Percentiles rank a stretch among this genome's conserved stretches.
These are phyloP conservation scores for Spergularia marina DNA, from an alignment of 148 eudicot genomes.

Conservation along the genomic window DNA sequence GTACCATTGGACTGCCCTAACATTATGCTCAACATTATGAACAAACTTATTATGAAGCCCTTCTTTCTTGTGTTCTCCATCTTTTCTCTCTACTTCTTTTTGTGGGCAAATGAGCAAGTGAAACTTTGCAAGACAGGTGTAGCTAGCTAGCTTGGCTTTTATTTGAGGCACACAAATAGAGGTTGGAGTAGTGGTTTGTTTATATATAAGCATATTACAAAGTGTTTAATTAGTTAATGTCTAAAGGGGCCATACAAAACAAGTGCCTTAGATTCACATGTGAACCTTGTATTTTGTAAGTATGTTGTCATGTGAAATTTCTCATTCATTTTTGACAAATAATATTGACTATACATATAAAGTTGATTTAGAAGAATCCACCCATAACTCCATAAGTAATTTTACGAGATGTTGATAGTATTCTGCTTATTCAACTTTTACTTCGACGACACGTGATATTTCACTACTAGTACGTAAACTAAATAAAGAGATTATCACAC, in stretches of 20 bases:
- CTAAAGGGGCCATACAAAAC: neutral
- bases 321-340: too few relatives aligned
- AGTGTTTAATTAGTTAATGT: neutral
- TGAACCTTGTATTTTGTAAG: neutral
- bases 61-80: neutral
- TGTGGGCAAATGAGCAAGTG: neutral
- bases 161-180: neutral
- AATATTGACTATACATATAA: too few relatives aligned
- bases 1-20: slow-evolving; percentile 18
- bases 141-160: neutral
- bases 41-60: neutral
- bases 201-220: neutral
- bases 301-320: neutral
- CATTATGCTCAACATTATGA: slow-evolving; percentile 11
- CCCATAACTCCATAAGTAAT: too few relatives aligned
- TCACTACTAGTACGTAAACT: too few relatives aligned
- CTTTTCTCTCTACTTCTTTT: neutral
- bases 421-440: too few relatives aligned
- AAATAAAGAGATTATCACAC: too few relatives aligned
- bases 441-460: too few relatives aligned
- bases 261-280: slow-evolving; percentile 8
- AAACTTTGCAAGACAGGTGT: slow-evolving; percentile 16
- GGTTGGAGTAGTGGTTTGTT: neutral
- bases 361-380: too few relatives aligned
- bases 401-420: too few relatives aligned